A percentile compares a stretch with the other conserved stretches of the same genome.
Evolutionary conservation across 2,329 filamentous ascomycete species (phyloP).

Genomic region (Aplosporella prunicola): DNA sequence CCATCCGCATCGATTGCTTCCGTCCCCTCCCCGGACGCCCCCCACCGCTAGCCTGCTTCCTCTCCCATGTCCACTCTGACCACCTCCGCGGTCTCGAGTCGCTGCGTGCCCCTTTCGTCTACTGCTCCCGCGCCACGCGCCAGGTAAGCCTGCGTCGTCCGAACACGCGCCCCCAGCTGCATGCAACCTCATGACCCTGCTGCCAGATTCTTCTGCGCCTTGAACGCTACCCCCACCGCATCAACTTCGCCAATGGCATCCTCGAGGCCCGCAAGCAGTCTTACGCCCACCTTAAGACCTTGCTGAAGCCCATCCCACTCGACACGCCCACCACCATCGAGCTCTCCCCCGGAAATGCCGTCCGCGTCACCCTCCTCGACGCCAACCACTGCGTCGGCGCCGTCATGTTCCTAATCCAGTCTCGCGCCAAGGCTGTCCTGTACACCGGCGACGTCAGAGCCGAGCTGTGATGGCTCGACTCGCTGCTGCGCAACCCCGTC

Average conservation of each 20-base stretch:
- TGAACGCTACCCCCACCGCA: constrained; percentile 67
- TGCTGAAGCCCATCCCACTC: constrained; percentile 72
- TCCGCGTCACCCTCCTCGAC: constrained; percentile 77
- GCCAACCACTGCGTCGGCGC: constrained; percentile 87
- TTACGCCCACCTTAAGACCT: constrained; percentile 63
- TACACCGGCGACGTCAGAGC: constrained; percentile 87
- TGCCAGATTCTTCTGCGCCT: constrained; percentile 66
- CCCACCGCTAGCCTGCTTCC: constrained; percentile 70
- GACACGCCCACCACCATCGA: constrained; percentile 72
- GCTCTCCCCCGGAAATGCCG: constrained; percentile 54
- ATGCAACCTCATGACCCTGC: too few species aligned
- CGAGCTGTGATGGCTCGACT: constrained; percentile 77
- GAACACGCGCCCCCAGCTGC: too few species aligned
- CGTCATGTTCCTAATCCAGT: constrained; percentile 85
- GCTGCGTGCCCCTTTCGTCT: constrained; percentile 71
- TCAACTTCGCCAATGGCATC: constrained; percentile 72
- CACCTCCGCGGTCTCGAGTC: constrained; percentile 74
- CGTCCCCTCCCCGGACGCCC: constrained; percentile 44
- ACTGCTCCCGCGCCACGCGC: constrained; percentile 76
- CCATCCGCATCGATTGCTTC: constrained; percentile 79
- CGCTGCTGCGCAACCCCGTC: constrained; percentile 59
- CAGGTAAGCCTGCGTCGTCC: constrained; percentile 39
- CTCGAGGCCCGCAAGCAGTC: constrained; percentile 64
- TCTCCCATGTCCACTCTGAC: constrained; percentile 89
- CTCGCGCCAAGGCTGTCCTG: constrained; percentile 58